Conservation (phyloP, 202 grass and related monocot species). For the Bolboschoenoplectus hybrid region DNA sequence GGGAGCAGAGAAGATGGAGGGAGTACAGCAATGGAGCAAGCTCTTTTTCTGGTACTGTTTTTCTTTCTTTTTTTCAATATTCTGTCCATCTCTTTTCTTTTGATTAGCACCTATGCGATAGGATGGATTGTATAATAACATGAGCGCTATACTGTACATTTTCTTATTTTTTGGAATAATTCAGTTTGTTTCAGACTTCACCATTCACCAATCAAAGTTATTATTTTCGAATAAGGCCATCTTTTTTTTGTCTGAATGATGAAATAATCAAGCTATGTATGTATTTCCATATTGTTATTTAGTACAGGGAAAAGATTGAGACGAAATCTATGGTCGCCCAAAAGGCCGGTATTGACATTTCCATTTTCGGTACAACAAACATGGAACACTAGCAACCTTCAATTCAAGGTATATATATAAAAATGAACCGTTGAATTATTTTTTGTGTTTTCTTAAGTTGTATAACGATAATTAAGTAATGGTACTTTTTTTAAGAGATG, state of each 20-base stretch:
- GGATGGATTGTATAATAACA: background rate
- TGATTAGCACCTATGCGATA: background rate
- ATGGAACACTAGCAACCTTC: background rate
- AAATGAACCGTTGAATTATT: background rate
- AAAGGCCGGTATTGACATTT: background rate
- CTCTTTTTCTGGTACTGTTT: constrained; percentile 13
- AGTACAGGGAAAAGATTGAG: background rate
- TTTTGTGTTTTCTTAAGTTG: background rate
- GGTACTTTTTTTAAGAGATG: background rate
- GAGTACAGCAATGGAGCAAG: constrained; percentile 18
- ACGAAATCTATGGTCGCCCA: background rate
- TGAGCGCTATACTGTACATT: background rate
- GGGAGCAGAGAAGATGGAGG: background rate
- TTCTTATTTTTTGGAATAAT: background rate
- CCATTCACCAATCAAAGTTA: background rate
- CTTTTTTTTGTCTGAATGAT: background rate
- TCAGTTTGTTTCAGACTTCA: background rate
- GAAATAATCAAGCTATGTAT: background rate
- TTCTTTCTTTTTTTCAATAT: background rate
- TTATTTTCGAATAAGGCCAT: background rate
- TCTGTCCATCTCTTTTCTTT: background rate
- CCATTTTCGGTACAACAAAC: background rate
- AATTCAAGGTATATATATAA: background rate
- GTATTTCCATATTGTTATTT: constrained; percentile 1
- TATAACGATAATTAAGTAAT: background rate